Conservation (phyloP, 176 grass and related monocot genomes). For the Cenchrus americanus region DNA sequence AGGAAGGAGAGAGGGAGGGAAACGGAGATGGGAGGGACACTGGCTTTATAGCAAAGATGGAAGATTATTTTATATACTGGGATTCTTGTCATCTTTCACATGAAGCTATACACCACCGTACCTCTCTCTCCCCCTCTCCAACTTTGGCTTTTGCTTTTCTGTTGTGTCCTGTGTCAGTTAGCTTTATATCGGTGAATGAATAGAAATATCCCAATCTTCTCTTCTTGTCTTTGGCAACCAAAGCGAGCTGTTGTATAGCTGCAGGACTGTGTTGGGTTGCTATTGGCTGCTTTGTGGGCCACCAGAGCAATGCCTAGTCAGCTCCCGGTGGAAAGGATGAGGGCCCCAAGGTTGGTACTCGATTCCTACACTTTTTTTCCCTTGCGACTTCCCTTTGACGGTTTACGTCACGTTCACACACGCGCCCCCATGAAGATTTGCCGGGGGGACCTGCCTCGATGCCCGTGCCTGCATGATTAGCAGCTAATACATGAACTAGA, state of each 20-base stretch:
- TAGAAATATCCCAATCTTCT: constrained; percentile 78
- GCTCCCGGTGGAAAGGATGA: constrained; percentile 60
- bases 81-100: constrained; percentile 63
- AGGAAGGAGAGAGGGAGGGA: constrained; percentile 63
- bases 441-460: constrained; percentile 38
- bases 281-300: constrained; percentile 58
- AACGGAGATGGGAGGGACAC: constrained; percentile 41
- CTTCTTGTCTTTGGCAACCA: constrained; percentile 69
- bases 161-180: constrained; percentile 49
- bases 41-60: constrained; percentile 65
- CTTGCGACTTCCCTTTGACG: constrained; percentile 56
- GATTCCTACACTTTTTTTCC: constrained; percentile 45
- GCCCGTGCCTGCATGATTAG: constrained; percentile 45
- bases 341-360: constrained; percentile 72
- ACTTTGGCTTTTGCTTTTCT: constrained; percentile 69
- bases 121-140: neutral
- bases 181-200: constrained; percentile 62
- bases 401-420: constrained; percentile 91
- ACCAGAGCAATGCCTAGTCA: constrained; percentile 45
- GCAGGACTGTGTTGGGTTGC: constrained; percentile 37
- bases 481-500: constrained; percentile 40
- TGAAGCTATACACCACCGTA: constrained; percentile 48
- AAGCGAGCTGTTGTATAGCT: constrained; percentile 26
- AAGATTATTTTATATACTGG: constrained; percentile 51
- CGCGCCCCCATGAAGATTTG: constrained; percentile 84